These are phyloP conservation scores for Irpex lacteus DNA, from an alignment of 1,284 basidiomycete species.

Conservation along the genomic window DNA sequence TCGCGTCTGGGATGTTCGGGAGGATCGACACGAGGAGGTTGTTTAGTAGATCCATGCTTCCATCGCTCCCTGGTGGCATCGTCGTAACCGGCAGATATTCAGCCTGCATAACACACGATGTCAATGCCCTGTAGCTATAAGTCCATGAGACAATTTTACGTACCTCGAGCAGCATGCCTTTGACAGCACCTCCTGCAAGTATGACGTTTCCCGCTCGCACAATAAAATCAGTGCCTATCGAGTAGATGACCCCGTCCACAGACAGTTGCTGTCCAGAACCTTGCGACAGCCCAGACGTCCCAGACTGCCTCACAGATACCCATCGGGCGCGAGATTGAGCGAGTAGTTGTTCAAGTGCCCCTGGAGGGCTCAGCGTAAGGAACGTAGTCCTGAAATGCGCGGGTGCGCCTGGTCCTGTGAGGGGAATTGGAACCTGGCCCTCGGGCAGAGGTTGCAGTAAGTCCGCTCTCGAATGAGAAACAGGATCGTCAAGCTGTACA, in stretches of 20 bases:
- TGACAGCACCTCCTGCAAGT: slow-evolving; percentile 66
- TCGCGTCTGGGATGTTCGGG: slow-evolving; percentile 66
- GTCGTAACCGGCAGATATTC: slow-evolving; percentile 74
- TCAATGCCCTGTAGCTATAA: not conserved
- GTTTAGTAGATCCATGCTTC: slow-evolving; percentile 67
- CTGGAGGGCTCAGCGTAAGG: slow-evolving; percentile 67
- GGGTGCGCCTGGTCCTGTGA: slow-evolving; percentile 34
- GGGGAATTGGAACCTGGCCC: slow-evolving; percentile 17
- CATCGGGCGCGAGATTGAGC: slow-evolving; percentile 70
- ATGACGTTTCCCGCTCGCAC: slow-evolving; percentile 77
- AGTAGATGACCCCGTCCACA: slow-evolving; percentile 67
- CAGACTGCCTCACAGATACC: slow-evolving; percentile 62
- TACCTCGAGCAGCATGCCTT: slow-evolving; percentile 80
- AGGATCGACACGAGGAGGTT: slow-evolving; percentile 70
- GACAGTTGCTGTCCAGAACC: slow-evolving; percentile 57
- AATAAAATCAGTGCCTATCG: slow-evolving; percentile 76
- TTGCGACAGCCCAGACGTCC: slow-evolving; percentile 33
- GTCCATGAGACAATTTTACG: slow-evolving; percentile 13
- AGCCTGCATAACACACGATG: slow-evolving; percentile 40
- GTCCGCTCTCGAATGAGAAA: slow-evolving; percentile 63
- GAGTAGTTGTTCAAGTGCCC: slow-evolving; percentile 68
- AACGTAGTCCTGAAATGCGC: slow-evolving; percentile 73
- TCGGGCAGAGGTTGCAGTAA: slow-evolving; percentile 33
- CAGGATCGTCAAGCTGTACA: slow-evolving; percentile 70
- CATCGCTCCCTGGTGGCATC: slow-evolving; percentile 58